Evolutionary conservation across 1,284 basidiomycete species (phyloP), one percentile per base, ranked within the genome.

Genomic region (Baeospora myosura): DNA sequence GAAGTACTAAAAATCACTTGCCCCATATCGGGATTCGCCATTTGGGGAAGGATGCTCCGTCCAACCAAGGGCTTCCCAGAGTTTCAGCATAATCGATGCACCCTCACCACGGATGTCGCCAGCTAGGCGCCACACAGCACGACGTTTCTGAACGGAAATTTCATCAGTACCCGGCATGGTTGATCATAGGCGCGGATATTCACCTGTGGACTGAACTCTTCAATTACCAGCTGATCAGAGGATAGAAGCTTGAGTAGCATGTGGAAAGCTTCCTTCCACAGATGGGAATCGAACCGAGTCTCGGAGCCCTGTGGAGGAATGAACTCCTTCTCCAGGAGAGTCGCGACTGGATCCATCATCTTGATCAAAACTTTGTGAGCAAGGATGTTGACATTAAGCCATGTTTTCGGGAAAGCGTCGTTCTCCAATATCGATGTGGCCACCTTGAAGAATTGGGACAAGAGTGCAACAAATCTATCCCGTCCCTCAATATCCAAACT

Each of bases 41-140:
- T 62, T 65, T 14, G 62, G 64, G 16, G 68, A 65, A 17, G 65
- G 57, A 43, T 79, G 71, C 46, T 86, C 78, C 2, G 80, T 76
- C 76, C 82, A 85, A 4, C 86, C 88, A 18, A 98, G 74, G 3
- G 89, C 80, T 53, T 89, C 81, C 95, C 95, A 98, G 2, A 96
- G 65, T 41, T 76, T 78, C 22, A 86, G 64, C 41, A 98, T 65
- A 43, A 96, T 82, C n/a, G 77, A 69, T 1, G 93, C 88, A 7
- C 93, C 94, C 60, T 95, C 88, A 11, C 91, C 92, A 24, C 95
- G 78, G 52, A 97, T 81, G 62, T 98, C 95, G 12, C 94, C 94
- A 2, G 89, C 91, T 11, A 98, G 75, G 33, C 92, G 80, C 95
- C 95, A 98, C 11, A 96, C 90, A 1, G 93, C 89, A 40, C 94